Evolutionary conservation across 768 basidiomycete genomes (phyloP).

Genomic region (Botryobasidium botryosum): DNA sequence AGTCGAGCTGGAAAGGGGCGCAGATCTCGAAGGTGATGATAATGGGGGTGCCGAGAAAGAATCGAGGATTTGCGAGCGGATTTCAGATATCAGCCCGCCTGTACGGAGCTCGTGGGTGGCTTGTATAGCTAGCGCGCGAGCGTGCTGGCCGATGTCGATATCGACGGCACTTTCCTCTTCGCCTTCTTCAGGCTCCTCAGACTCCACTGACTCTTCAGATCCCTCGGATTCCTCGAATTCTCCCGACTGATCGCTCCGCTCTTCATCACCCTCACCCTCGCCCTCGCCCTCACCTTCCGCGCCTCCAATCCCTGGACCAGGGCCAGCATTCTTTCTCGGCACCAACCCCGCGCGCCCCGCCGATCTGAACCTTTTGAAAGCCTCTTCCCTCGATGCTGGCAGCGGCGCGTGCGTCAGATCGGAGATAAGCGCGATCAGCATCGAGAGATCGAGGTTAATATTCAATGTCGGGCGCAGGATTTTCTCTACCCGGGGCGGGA

Average conservation of each 20-base stretch:
- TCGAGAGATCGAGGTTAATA: conserved; percentile 71
- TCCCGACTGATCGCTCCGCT: background rate
- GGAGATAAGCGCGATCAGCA: conserved; percentile 69
- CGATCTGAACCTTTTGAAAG: conserved; percentile 36
- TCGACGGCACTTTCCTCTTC: background rate
- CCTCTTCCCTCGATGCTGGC: conserved; percentile 38
- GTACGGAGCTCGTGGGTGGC: conserved; percentile 61
- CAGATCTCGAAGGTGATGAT: background rate
- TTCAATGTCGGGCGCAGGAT: conserved; percentile 32
- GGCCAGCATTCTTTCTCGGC: conserved; percentile 3
- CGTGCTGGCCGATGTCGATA: conserved; percentile 28
- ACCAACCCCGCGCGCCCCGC: background rate
- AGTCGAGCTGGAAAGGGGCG: background rate
- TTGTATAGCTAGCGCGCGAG: conserved; percentile 54
- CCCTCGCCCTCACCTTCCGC: background rate
- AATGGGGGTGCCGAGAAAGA: background rate
- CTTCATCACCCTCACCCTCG: background rate
- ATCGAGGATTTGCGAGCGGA: conserved; percentile 30
- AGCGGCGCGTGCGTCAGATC: conserved; percentile 62
- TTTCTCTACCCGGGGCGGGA: background rate
- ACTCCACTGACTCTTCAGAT: background rate
- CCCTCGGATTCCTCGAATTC: background rate
- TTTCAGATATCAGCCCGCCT: conserved; percentile 42
- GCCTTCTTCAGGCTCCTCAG: background rate
- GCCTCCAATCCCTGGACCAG: background rate